Evolutionary conservation across 1,284 basidiomycete species (phyloP).

Genomic region (Bjerkandera adusta): DNA sequence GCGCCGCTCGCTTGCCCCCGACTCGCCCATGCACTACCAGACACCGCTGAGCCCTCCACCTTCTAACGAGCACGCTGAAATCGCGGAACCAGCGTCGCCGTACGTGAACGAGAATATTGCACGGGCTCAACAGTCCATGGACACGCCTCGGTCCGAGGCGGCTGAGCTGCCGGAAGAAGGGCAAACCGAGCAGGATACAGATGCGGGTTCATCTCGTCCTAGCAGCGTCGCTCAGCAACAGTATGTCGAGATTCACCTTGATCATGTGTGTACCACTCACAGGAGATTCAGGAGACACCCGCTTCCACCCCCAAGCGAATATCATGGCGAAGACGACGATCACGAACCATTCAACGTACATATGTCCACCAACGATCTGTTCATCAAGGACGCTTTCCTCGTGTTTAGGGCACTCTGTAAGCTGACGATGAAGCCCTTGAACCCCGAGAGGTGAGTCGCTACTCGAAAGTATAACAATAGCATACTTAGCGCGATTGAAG

Average conservation of each 20-base stretch:
- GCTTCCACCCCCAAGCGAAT: neutral
- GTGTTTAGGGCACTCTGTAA: conserved; percentile 96
- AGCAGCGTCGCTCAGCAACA: conserved; percentile 11
- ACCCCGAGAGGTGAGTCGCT: conserved; percentile 76
- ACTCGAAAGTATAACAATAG: neutral
- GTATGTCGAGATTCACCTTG: conserved; percentile 1
- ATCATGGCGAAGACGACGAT: conserved; percentile 22
- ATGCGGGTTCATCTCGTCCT: too few relatives aligned
- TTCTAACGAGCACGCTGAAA: conserved; percentile 8
- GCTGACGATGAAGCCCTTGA: conserved; percentile 95
- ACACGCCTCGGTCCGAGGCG: conserved; percentile 13
- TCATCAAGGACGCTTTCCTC: conserved; percentile 95
- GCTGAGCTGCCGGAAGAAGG: conserved; percentile 11
- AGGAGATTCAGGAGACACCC: neutral
- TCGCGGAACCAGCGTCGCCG: conserved; percentile 6
- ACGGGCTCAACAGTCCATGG: conserved; percentile 1
- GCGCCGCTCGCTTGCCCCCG: conserved; percentile 25
- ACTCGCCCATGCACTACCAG: conserved; percentile 29
- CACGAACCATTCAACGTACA: conserved; percentile 21
- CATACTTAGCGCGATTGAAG: conserved; percentile 37
- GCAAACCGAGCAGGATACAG: conserved; percentile 1
- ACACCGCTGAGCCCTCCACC: conserved; percentile 16
- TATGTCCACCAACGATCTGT: conserved; percentile 74
- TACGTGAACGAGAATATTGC: conserved; percentile 2
- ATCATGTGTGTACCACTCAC: neutral